Percentiles rank a stretch among this genome's conserved stretches.
Evolutionary conservation across 2,329 filamentous ascomycete species (phyloP).

Genomic region (Stemphylium beticola): DNA sequence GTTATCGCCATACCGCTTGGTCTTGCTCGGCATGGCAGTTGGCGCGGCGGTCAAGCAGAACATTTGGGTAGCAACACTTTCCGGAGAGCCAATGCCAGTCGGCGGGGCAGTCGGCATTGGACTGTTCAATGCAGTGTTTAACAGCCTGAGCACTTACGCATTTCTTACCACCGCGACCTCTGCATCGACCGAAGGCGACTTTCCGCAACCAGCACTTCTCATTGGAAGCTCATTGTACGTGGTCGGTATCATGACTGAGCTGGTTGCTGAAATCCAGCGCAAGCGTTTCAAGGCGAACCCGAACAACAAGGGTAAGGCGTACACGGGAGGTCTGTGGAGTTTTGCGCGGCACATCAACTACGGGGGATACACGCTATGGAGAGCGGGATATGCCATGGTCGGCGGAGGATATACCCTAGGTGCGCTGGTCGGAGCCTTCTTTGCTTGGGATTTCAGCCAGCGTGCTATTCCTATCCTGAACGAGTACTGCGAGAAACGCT

Average conservation of each 20-base stretch:
- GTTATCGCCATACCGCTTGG: slow-evolving; percentile 58
- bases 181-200: slow-evolving; percentile 48
- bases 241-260: slow-evolving; percentile 61
- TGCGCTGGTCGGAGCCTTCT: slow-evolving; percentile 49
- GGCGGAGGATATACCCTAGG: slow-evolving; percentile 57
- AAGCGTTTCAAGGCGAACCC: slow-evolving; percentile 58
- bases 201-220: slow-evolving; percentile 52
- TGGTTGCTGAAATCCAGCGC: slow-evolving; percentile 64
- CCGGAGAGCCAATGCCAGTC: slow-evolving; percentile 59
- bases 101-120: slow-evolving; percentile 53
- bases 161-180: slow-evolving; percentile 60
- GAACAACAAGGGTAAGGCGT: slow-evolving; percentile 60
- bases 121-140: slow-evolving; percentile 61
- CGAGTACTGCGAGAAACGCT: slow-evolving; percentile 55
- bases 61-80: slow-evolving; percentile 58
- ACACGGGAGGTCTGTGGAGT: slow-evolving; percentile 57
- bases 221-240: slow-evolving; percentile 59
- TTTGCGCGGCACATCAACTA: slow-evolving; percentile 63
- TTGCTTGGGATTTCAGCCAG: slow-evolving; percentile 54
- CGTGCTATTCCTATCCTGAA: slow-evolving; percentile 57
- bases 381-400: slow-evolving; percentile 57
- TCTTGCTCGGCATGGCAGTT: slow-evolving; percentile 61
- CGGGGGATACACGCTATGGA: slow-evolving; percentile 60
- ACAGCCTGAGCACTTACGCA: slow-evolving; percentile 62
- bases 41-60: slow-evolving; percentile 63